Evolutionary conservation across 176 grass and related monocot genomes (phyloP).

Genomic region (Elaeis guineensis): DNA sequence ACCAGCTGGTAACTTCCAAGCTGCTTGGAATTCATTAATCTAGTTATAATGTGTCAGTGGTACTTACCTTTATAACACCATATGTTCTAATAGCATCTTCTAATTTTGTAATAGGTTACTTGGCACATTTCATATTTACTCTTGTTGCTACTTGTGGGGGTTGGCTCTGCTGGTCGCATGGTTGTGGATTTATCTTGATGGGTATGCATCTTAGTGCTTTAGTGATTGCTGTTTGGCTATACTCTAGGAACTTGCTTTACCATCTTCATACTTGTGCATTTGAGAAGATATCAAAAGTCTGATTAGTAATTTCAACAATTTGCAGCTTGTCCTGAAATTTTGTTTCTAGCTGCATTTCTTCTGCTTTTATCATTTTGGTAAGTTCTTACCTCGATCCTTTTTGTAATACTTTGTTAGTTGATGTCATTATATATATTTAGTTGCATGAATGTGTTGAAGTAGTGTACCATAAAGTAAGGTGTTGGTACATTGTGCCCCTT

Average conservation of each 20-base stretch:
- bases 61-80: too few species aligned
- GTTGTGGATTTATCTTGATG: conserved; percentile 95
- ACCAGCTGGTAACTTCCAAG: too few species aligned
- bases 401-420: conserved; percentile 9
- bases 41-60: too few species aligned
- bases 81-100: too few species aligned
- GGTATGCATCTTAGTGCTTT: conserved; percentile 40
- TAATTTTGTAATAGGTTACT: conserved; percentile 38
- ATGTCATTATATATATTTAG: conserved; percentile 2
- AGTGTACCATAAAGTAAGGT: too few species aligned
- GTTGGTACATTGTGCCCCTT: too few species aligned
- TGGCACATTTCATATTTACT: conserved; percentile 56
- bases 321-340: conserved; percentile 85
- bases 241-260: not conserved
- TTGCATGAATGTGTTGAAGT: too few species aligned
- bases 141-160: conserved; percentile 74
- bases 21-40: too few species aligned
- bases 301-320: conserved; percentile 19
- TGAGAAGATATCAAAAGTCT: too few species aligned
- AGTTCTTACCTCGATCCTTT: conserved; percentile 21
- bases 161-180: conserved; percentile 86
- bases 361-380: conserved; percentile 85
- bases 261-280: too few species aligned
- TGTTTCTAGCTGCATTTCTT: conserved; percentile 85
- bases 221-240: not conserved